A percentile compares a stretch with the other conserved stretches of the same genome.
Conservation (phyloP, 1,139 yeast genomes). For the Lodderomyces margitis region DNA sequence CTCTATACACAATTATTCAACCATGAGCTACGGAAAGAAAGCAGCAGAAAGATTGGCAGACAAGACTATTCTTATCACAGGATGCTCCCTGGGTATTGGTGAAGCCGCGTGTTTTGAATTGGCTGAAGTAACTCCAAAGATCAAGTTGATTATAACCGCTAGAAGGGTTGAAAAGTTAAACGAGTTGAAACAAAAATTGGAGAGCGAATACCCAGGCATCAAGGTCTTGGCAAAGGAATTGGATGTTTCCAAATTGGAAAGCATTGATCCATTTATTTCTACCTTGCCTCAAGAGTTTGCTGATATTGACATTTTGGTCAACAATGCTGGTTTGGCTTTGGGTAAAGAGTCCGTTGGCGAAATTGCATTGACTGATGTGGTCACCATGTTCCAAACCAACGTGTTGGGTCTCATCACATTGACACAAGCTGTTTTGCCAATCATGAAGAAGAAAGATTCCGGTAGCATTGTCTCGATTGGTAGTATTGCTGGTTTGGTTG, state of each 20-base stretch:
- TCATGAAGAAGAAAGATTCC: slow-evolving; percentile 51
- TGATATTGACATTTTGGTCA: slow-evolving; percentile 64
- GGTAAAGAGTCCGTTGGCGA: slow-evolving; percentile 67
- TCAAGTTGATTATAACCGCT: slow-evolving; percentile 67
- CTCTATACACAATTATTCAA: neutral
- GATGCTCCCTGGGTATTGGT: slow-evolving; percentile 55
- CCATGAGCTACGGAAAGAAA: slow-evolving; percentile 42
- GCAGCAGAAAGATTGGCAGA: slow-evolving; percentile 47
- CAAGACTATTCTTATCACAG: slow-evolving; percentile 35
- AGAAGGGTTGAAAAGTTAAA: slow-evolving; percentile 59
- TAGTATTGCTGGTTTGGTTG: slow-evolving; percentile 51
- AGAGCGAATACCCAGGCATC: slow-evolving; percentile 44
- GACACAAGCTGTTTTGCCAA: slow-evolving; percentile 65
- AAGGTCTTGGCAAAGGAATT: slow-evolving; percentile 49
- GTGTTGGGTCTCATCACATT: slow-evolving; percentile 69
- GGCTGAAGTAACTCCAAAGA: slow-evolving; percentile 63
- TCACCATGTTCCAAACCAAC: slow-evolving; percentile 68
- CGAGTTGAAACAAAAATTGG: slow-evolving; percentile 45
- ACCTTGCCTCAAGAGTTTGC: slow-evolving; percentile 50
- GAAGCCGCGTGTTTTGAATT: slow-evolving; percentile 74
- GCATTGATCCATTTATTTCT: slow-evolving; percentile 52
- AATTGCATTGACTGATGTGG: slow-evolving; percentile 52
- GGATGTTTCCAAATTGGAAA: slow-evolving; percentile 57
- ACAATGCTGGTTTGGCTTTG: slow-evolving; percentile 81
- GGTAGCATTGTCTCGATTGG: slow-evolving; percentile 53